Percentiles rank a stretch among this genome's conserved stretches.
Conservation (phyloP, 345 rosid species). For the Alliaria petiolata region DNA sequence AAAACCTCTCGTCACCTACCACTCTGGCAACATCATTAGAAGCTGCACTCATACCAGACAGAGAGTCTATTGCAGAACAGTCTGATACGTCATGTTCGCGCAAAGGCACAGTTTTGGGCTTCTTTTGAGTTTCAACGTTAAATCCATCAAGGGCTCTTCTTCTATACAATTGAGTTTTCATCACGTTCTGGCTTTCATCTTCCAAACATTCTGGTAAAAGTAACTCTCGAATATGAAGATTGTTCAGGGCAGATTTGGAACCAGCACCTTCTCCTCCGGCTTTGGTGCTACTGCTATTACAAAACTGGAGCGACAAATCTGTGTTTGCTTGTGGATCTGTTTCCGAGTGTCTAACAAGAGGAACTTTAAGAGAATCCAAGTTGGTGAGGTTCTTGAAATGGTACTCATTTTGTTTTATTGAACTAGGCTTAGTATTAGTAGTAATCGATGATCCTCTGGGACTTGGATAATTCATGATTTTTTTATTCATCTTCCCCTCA, state of each 20-base stretch:
- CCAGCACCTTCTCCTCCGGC: slow-evolving; percentile 11
- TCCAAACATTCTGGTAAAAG: slow-evolving; percentile 25
- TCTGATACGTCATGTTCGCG: slow-evolving; percentile 27
- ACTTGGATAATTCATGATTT: slow-evolving; percentile 22
- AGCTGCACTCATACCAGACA: slow-evolving; percentile 38
- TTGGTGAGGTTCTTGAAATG: slow-evolving; percentile 31
- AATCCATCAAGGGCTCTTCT: slow-evolving; percentile 26
- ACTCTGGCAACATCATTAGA: slow-evolving; percentile 58
- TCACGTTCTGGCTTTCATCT: slow-evolving; percentile 28
- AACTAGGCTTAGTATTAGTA: slow-evolving; percentile 32
- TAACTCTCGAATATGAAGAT: slow-evolving; percentile 16
- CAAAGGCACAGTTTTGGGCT: slow-evolving; percentile 25
- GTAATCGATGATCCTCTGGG: slow-evolving; percentile 28
- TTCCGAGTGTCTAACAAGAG: slow-evolving; percentile 26
- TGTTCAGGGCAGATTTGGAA: slow-evolving; percentile 24
- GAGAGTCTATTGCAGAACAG: slow-evolving; percentile 35
- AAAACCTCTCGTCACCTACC: slow-evolving; percentile 67
- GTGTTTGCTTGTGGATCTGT: slow-evolving; percentile 25
- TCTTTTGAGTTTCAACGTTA: slow-evolving; percentile 29
- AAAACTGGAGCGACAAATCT: slow-evolving; percentile 40
- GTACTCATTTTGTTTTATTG: slow-evolving; percentile 35
- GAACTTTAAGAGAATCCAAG: slow-evolving; percentile 38
- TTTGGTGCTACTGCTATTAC: slow-evolving; percentile 26
- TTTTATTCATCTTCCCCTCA: slow-evolving; percentile 41
- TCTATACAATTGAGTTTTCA: slow-evolving; percentile 37